Percentiles rank a stretch among this genome's conserved stretches.
phyloP scores from a whole-genome alignment of 2,329 filamentous ascomycete species.

The Calonectria naviculata region DNA sequence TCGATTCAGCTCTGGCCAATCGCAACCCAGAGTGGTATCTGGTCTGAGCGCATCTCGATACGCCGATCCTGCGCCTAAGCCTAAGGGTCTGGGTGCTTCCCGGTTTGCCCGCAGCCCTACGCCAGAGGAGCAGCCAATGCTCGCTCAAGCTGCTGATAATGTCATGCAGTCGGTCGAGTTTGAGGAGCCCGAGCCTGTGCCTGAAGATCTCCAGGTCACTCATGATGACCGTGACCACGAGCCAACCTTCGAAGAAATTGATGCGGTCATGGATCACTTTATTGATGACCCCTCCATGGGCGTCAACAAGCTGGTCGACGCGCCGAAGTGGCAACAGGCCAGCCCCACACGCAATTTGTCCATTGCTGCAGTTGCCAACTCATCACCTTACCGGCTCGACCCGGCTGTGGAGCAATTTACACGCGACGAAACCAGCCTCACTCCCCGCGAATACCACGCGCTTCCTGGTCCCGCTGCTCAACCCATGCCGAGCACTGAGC shows the following conservation, averaged over 20 bases:
- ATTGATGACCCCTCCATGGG: conserved; percentile 79
- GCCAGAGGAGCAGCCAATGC: conserved; percentile 30
- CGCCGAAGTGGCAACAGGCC: conserved; percentile 53
- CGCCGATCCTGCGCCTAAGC: conserved; percentile 56
- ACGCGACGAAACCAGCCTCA: conserved; percentile 80
- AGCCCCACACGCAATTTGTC: conserved; percentile 38
- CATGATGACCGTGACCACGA: conserved; percentile 43
- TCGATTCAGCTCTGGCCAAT: conserved; percentile 33
- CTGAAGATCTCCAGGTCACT: conserved; percentile 26
- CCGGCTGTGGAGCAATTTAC: conserved; percentile 63
- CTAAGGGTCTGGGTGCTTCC: conserved; percentile 56
- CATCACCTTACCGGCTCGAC: conserved; percentile 64
- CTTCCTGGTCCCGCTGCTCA: conserved; percentile 59
- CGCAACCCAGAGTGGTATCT: conserved; percentile 45
- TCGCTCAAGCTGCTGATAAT: conserved; percentile 40
- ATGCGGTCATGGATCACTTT: conserved; percentile 90
- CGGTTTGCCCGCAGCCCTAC: conserved; percentile 56
- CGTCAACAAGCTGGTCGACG: conserved; percentile 70
- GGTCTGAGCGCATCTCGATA: conserved; percentile 60
- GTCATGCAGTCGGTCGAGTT: conserved; percentile 44
- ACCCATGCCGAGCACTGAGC: conserved; percentile 62
- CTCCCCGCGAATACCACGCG: conserved; percentile 66
- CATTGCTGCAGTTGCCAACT: conserved; percentile 46
- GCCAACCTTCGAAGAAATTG: conserved; percentile 83
- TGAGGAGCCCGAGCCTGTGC: conserved; percentile 33